Evolutionary conservation across 768 basidiomycete genomes (phyloP).

Genomic region (Mrakia blollopis): DNA sequence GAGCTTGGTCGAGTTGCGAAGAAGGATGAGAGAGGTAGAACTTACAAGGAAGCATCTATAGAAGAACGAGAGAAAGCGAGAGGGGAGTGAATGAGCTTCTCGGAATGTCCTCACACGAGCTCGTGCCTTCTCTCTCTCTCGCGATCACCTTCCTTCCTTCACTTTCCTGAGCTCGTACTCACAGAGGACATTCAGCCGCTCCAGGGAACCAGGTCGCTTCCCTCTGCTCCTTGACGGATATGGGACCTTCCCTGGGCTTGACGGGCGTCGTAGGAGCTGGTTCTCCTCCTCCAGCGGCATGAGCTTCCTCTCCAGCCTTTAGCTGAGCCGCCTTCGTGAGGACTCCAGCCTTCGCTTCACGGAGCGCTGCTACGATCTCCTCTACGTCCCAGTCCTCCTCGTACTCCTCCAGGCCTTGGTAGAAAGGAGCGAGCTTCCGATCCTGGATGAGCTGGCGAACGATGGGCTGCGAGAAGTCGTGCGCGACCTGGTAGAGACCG

Average conservation of each 20-base stretch:
- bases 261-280: slow-evolving; percentile 5
- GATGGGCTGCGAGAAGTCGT: slow-evolving; percentile 80
- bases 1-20: not conserved
- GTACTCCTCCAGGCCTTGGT: slow-evolving; percentile 91
- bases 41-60: slow-evolving; percentile 16
- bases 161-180: slow-evolving; percentile 42
- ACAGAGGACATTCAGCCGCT: slow-evolving; percentile 93
- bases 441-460: slow-evolving; percentile 84
- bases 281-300: not conserved
- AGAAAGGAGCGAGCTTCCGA: slow-evolving; percentile 88
- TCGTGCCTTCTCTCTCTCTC: not conserved
- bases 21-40: not conserved
- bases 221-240: slow-evolving; percentile 44
- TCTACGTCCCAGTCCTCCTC: slow-evolving; percentile 83
- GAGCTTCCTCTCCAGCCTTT: slow-evolving; percentile 14
- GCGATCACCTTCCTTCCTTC: not conserved
- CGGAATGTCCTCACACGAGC: not conserved
- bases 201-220: slow-evolving; percentile 78
- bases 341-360: slow-evolving; percentile 55
- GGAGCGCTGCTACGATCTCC: slow-evolving; percentile 73
- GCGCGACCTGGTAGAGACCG: slow-evolving; percentile 65
- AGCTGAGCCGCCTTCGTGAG: slow-evolving; percentile 46
- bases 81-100: slow-evolving; percentile 2
- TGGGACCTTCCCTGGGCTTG: slow-evolving; percentile 15
- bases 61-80: slow-evolving; percentile 34